Conservation (phyloP, 1,284 basidiomycete genomes). For the Grifola frondosa region DNA sequence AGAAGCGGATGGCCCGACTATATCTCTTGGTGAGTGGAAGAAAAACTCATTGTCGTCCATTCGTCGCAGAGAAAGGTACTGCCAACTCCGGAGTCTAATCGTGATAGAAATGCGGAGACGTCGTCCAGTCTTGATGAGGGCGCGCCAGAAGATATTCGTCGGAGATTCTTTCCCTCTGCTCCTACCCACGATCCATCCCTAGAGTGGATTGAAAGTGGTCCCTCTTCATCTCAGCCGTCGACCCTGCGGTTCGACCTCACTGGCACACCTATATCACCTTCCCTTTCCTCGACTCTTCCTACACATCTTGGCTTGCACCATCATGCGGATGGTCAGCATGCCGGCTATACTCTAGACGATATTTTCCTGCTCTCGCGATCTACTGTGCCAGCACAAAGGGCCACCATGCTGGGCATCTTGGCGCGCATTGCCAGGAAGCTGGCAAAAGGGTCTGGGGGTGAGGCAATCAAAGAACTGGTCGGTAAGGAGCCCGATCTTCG, state of each 20-base stretch:
- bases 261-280: slow-evolving; percentile 60
- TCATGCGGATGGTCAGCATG: slow-evolving; percentile 76
- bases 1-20: slow-evolving; percentile 38
- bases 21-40: slow-evolving; percentile 54
- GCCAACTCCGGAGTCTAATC: neutral
- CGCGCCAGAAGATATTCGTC: slow-evolving; percentile 79
- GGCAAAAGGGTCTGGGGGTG: slow-evolving; percentile 24
- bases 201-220: slow-evolving; percentile 63
- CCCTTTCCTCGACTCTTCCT: slow-evolving; percentile 57
- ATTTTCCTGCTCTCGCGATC: slow-evolving; percentile 83
- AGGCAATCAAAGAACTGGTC: slow-evolving; percentile 39
- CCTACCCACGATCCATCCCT: slow-evolving; percentile 69
- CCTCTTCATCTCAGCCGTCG: slow-evolving; percentile 21
- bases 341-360: slow-evolving; percentile 89
- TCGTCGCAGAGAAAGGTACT: neutral
- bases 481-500: slow-evolving; percentile 49
- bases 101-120: slow-evolving; percentile 1
- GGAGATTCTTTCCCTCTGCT: slow-evolving; percentile 79
- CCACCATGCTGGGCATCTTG: slow-evolving; percentile 79
- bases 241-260: slow-evolving; percentile 72
- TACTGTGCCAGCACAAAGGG: slow-evolving; percentile 81
- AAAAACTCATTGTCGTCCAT: slow-evolving; percentile 3
- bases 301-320: slow-evolving; percentile 89
- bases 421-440: slow-evolving; percentile 55
- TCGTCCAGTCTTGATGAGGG: slow-evolving; percentile 60